Percentiles rank a stretch among this genome's conserved stretches.
Evolutionary conservation across 371 early-diverging fungal species (phyloP).

Genomic region (Actinomortierella ambigua): DNA sequence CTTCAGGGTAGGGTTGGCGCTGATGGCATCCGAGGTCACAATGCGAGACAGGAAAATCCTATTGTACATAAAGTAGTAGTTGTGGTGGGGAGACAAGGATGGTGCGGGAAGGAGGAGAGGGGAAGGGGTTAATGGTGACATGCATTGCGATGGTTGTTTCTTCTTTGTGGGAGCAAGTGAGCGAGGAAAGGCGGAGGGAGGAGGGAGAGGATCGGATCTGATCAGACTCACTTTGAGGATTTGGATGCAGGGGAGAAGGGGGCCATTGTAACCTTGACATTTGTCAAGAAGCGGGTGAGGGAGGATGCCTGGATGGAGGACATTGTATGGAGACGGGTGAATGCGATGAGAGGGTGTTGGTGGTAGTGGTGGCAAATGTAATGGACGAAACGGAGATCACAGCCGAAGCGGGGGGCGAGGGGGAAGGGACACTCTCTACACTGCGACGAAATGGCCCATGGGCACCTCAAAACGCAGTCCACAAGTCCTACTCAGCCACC

Average conservation of each 20-base stretch:
- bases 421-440: too few relatives aligned
- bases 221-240: conserved; percentile 39
- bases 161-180: too few relatives aligned
- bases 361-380: too few relatives aligned
- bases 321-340: conserved; percentile 18
- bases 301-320: conserved; percentile 19
- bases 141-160: too few relatives aligned
- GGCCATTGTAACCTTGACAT: conserved; percentile 45
- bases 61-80: background rate
- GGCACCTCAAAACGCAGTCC: too few relatives aligned
- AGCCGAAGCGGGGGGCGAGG: too few relatives aligned
- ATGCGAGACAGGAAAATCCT: conserved; percentile 66
- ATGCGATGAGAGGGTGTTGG: background rate
- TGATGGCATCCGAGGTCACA: conserved; percentile 55
- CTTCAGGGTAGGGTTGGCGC: conserved; percentile 60
- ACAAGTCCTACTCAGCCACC: too few relatives aligned
- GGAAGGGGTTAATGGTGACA: background rate
- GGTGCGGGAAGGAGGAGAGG: background rate
- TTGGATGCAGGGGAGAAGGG: conserved; percentile 45
- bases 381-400: too few relatives aligned
- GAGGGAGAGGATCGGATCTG: background rate
- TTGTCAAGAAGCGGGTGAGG: conserved; percentile 42
- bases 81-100: too few relatives aligned
- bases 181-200: background rate
- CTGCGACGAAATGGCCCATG: too few relatives aligned